These are phyloP conservation scores for Apiotrichum gamsii DNA, from an alignment of 1,284 basidiomycete genomes.

Conservation along the genomic window DNA sequence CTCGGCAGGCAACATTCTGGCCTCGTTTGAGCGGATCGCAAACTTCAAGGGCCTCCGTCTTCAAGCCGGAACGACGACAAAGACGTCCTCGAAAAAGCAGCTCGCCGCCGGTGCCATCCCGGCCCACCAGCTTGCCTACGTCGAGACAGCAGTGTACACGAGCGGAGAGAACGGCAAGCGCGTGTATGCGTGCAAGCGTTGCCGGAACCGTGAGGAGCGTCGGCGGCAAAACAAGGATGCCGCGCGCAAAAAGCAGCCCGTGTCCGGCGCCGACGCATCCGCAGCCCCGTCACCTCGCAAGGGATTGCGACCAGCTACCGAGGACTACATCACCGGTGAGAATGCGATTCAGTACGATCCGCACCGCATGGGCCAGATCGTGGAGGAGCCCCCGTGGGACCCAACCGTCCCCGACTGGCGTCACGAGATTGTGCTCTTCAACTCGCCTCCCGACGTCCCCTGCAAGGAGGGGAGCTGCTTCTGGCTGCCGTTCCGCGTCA, in stretches of 20 bases:
- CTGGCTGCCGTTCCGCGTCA: constrained; percentile 82
- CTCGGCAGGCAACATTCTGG: constrained; percentile 24
- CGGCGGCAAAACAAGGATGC: constrained; percentile 38
- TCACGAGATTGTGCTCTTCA: constrained; percentile 83
- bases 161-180: constrained; percentile 38
- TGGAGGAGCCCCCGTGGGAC: constrained; percentile 42
- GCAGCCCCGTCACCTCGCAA: constrained; percentile 11
- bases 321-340: constrained; percentile 37
- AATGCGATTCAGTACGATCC: constrained; percentile 41
- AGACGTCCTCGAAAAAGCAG: constrained; percentile 41
- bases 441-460: constrained; percentile 85
- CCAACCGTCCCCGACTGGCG: constrained; percentile 39
- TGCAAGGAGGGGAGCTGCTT: constrained; percentile 82
- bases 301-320: constrained; percentile 22
- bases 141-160: constrained; percentile 45
- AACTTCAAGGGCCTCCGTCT: constrained; percentile 35
- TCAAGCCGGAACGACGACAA: constrained; percentile 42
- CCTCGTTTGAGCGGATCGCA: constrained; percentile 34
- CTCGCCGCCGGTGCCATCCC: constrained; percentile 37
- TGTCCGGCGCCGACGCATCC: constrained; percentile 27
- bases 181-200: constrained; percentile 75
- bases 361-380: constrained; percentile 30
- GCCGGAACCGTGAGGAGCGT: constrained; percentile 72
- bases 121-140: constrained; percentile 31
- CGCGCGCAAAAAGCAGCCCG: constrained; percentile 33